Evolutionary conservation across 2,329 filamentous ascomycete genomes (phyloP).

Genomic region (Aspergillus alliaceus): DNA sequence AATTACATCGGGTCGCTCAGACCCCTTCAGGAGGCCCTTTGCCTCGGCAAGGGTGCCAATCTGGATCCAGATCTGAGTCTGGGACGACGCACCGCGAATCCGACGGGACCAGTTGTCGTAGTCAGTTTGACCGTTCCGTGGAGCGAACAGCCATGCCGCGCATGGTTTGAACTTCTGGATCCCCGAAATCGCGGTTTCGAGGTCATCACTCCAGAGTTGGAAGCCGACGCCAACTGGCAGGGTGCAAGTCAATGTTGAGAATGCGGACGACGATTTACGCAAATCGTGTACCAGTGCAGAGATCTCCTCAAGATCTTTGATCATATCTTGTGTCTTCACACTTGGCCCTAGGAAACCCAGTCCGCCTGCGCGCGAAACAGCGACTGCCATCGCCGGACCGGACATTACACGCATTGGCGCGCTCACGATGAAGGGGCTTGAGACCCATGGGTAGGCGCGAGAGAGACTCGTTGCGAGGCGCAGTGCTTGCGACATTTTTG

Average conservation of each 20-base stretch:
- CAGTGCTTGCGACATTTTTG: neutral
- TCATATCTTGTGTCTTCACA: slow-evolving; percentile 40
- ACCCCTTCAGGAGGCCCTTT: slow-evolving; percentile 36
- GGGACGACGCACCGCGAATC: slow-evolving; percentile 43
- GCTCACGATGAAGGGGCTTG: slow-evolving; percentile 59
- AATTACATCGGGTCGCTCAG: slow-evolving; percentile 50
- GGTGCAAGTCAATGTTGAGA: neutral
- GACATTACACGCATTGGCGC: slow-evolving; percentile 72
- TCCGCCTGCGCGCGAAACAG: slow-evolving; percentile 58
- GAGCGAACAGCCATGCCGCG: slow-evolving; percentile 46
- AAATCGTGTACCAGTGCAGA: slow-evolving; percentile 21
- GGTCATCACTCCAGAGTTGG: slow-evolving; percentile 41
- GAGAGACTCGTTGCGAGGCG: neutral
- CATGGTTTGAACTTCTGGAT: slow-evolving; percentile 39
- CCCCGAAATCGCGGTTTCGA: slow-evolving; percentile 29
- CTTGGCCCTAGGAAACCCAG: slow-evolving; percentile 60
- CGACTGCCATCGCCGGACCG: slow-evolving; percentile 58
- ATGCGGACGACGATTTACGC: neutral
- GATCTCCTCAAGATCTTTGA: slow-evolving; percentile 34
- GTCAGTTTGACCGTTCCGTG: slow-evolving; percentile 31
- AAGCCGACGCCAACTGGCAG: slow-evolving; percentile 45
- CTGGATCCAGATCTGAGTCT: slow-evolving; percentile 57
- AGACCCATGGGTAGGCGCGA: slow-evolving; percentile 58
- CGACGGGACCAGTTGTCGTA: slow-evolving; percentile 46
- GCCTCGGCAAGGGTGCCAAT: slow-evolving; percentile 55